Percentiles rank a stretch among this genome's conserved stretches.
phyloP scores from a whole-genome alignment of 768 basidiomycete species.

The Cyathus striatus region DNA sequence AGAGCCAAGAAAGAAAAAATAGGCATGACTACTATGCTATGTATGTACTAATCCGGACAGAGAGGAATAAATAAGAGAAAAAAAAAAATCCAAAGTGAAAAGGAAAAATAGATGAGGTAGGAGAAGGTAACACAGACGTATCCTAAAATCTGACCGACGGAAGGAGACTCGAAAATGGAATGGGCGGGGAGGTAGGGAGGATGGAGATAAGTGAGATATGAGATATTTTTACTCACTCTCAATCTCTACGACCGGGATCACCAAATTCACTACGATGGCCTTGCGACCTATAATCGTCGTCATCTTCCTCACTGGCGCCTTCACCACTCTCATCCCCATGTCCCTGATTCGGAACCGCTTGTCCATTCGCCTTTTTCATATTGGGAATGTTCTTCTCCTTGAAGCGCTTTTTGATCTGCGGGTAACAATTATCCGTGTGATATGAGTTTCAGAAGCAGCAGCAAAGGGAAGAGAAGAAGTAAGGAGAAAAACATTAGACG shows the following conservation, averaged over 20 bases:
- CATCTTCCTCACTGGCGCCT: constrained; percentile 21
- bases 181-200: too few species aligned
- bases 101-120: background rate
- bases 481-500: background rate
- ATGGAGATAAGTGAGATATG: too few species aligned
- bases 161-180: too few species aligned
- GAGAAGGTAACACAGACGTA: background rate
- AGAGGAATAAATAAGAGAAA: background rate
- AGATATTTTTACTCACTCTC: too few species aligned
- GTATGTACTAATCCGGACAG: background rate
- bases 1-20: background rate
- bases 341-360: constrained; percentile 1
- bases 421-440: background rate
- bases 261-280: constrained; percentile 14
- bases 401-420: constrained; percentile 12
- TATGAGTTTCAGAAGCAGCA: too few species aligned
- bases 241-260: constrained; percentile 4
- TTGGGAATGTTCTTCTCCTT: constrained; percentile 6
- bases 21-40: background rate
- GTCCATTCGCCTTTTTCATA: constrained; percentile 4
- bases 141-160: too few species aligned
- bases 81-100: background rate
- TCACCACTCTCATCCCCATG: constrained; percentile 13
- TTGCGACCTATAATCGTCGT: constrained; percentile 20
- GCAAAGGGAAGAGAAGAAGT: background rate